Evolutionary conservation across 1,139 yeast species (phyloP), one percentile per base, ranked within the genome.

Genomic region (Hemisphaericaspora subhashii): DNA sequence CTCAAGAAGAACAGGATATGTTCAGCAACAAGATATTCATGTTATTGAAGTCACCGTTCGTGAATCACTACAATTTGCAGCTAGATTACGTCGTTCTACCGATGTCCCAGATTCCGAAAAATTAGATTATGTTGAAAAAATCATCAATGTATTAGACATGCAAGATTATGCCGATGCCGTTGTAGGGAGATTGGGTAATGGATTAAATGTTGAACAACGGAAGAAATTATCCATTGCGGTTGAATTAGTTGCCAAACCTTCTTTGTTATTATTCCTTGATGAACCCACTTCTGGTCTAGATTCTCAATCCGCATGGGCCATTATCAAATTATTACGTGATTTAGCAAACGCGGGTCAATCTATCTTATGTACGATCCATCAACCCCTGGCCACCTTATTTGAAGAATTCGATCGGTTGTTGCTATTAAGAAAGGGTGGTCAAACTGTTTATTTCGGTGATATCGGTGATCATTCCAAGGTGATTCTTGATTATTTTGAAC

Each of bases 211-310:
- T 36, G 86, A 81, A 53, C 85, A 81, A 58, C 67, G 85, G 52
- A 81, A 81, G 65, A 78, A 79, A 54, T 60, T 81, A 46, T 77
- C 86, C 17, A 81, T 82, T 60, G 88, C 95, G 49, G 94, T 88
- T 42, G 96, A 88, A 56, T 68, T 88, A 43, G 94, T 88, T 32
- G 95, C 96, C 18, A 87, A 85, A 58, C 96, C 96, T 4, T 82
- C 83, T 48, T 69, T 88, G 42, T 67, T 88, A 45, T 68, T 88
- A 41, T 88, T 88, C 64, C 73, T 88, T 55, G 96, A 88, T 65
- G 96, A 88, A 60, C 96, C 96, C 8, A 88, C 96, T 16, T 87
- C 96, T 5, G 96, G 96, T 56, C 72, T 88, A 50, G 96, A 88
- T 58, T 86, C 96, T 17, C 95, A 87, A 63, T 84, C 95, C 41